Percentiles rank a stretch among this genome's conserved stretches.
Conservation (phyloP, 2,329 filamentous ascomycete genomes). For the Davidsoniella eucalypti region DNA sequence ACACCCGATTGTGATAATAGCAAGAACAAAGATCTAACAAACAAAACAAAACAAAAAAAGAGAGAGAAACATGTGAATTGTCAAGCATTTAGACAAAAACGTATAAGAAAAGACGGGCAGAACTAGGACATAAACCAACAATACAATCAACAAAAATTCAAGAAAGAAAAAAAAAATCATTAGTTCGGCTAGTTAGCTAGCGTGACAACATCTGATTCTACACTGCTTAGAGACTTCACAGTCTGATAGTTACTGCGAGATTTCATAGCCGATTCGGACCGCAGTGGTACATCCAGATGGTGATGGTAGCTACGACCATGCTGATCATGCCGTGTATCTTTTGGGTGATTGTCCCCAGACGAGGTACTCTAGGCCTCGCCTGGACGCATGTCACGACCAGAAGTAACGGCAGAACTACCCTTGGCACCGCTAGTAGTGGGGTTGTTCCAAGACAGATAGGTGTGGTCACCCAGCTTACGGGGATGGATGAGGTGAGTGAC, state of each 20-base stretch:
- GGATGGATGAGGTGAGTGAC: constrained; percentile 82
- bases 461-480: constrained; percentile 94
- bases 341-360: background rate
- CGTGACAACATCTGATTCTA: background rate
- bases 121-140: too few relatives aligned
- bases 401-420: constrained; percentile 26
- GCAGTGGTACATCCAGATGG: too few relatives aligned
- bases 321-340: too few relatives aligned
- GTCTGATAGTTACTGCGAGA: too few relatives aligned
- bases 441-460: constrained; percentile 89
- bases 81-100: too few relatives aligned
- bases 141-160: background rate
- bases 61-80: too few relatives aligned
- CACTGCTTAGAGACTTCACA: background rate
- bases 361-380: constrained; percentile 24
- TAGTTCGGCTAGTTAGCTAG: background rate
- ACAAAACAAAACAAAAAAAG: too few relatives aligned
- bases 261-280: too few relatives aligned
- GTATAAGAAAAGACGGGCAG: too few relatives aligned
- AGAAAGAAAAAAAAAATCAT: background rate
- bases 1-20: too few relatives aligned
- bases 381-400: constrained; percentile 39
- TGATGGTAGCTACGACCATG: too few relatives aligned
- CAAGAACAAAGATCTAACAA: too few relatives aligned
- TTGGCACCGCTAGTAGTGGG: constrained; percentile 28